Percentiles rank a stretch among this genome's conserved stretches.
Evolutionary conservation across 2,329 filamentous ascomycete species (phyloP).

Genomic region (Paecilomyces sp.): DNA sequence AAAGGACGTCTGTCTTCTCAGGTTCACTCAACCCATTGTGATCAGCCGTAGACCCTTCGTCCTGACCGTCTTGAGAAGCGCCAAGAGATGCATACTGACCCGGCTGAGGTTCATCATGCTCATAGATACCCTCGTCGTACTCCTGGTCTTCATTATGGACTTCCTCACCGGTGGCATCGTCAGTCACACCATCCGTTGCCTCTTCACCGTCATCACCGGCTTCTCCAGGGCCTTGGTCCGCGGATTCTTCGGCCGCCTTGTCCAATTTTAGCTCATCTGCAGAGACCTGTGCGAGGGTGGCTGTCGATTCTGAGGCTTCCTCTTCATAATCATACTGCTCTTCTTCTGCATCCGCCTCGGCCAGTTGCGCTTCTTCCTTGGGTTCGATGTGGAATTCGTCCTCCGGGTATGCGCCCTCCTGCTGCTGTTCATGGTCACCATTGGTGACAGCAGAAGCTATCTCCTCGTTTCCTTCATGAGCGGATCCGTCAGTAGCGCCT

Average conservation of each 20-base stretch:
- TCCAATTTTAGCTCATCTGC: slow-evolving; percentile 8
- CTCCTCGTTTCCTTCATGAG: slow-evolving; percentile 8
- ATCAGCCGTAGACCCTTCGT: neutral
- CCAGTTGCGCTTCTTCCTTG: neutral
- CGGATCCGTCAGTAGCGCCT: slow-evolving; percentile 3
- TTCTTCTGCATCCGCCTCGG: slow-evolving; percentile 7
- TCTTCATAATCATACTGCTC: slow-evolving; percentile 20
- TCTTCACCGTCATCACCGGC: neutral
- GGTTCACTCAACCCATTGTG: slow-evolving; percentile 6
- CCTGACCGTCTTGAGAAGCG: neutral
- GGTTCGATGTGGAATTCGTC: slow-evolving; percentile 2
- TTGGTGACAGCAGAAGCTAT: slow-evolving; percentile 7
- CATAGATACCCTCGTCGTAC: neutral
- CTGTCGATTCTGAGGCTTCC: slow-evolving; percentile 21
- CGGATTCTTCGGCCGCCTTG: slow-evolving; percentile 3
- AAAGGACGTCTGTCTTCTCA: slow-evolving; percentile 6
- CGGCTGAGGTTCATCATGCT: neutral
- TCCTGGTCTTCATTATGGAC: slow-evolving; percentile 3
- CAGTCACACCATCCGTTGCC: neutral
- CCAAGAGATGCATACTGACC: neutral
- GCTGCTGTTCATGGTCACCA: slow-evolving; percentile 8
- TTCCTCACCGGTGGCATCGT: slow-evolving; percentile 1
- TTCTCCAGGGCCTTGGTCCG: slow-evolving; percentile 6
- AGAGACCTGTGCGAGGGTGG: slow-evolving; percentile 17
- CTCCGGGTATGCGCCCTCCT: slow-evolving; percentile 10